phyloP scores from a whole-genome alignment of 2,329 filamentous ascomycete species.

The Fusarium sp. region DNA sequence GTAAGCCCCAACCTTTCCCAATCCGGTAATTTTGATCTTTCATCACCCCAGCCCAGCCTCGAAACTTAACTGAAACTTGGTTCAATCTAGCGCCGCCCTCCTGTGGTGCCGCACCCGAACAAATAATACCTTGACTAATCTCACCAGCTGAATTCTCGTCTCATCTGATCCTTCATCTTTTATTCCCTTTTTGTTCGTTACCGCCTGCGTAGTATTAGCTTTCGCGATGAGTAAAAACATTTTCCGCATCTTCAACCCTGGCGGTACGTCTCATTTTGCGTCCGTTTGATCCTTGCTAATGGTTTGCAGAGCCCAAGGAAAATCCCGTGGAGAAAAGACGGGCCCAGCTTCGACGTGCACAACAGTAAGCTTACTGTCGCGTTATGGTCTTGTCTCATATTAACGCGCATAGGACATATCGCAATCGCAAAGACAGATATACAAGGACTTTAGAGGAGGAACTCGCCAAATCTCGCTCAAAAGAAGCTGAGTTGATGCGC shows the following conservation, averaged over 20 bases:
- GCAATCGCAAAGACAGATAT: constrained; percentile 30
- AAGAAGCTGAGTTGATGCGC: constrained; percentile 11
- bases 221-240: constrained; percentile 38
- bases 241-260: constrained; percentile 51
- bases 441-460: constrained; percentile 18
- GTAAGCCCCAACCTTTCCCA: neutral
- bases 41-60: neutral
- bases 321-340: constrained; percentile 28
- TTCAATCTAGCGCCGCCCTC: constrained; percentile 1
- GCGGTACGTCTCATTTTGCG: constrained; percentile 30
- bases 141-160: neutral
- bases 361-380: constrained; percentile 7
- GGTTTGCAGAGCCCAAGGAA: constrained; percentile 17
- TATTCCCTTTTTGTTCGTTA: neutral
- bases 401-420: constrained; percentile 12
- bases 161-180: constrained; percentile 15
- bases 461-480: constrained; percentile 9
- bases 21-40: constrained; percentile 23
- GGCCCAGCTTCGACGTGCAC: constrained; percentile 26
- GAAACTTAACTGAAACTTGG: constrained; percentile 12
- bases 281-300: neutral
- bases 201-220: neutral
- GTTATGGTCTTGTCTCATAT: neutral
- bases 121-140: constrained; percentile 13
- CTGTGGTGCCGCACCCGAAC: neutral